Conservation (phyloP, 495 filamentous ascomycete genomes). For the Penicillium steckii region DNA sequence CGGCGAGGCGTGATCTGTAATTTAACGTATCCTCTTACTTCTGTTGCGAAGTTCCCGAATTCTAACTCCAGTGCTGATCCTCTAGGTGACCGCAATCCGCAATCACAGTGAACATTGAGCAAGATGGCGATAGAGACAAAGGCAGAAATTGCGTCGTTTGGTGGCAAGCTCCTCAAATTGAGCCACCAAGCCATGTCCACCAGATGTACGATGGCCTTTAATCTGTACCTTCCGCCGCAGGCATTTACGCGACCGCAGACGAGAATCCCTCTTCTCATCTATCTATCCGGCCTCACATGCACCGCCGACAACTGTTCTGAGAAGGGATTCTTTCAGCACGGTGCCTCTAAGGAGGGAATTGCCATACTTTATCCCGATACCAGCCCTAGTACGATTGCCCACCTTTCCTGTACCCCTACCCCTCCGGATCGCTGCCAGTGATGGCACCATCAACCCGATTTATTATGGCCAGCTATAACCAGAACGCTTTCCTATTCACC, state of each 20-base stretch:
- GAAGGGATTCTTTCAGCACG: conserved; percentile 89
- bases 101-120: too few relatives aligned
- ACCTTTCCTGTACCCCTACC: too few relatives aligned
- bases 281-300: conserved; percentile 92
- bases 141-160: conserved; percentile 87
- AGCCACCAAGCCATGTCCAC: conserved; percentile 72
- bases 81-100: too few relatives aligned
- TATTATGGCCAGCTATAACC: too few relatives aligned
- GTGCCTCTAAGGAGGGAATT: conserved; percentile 72
- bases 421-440: too few relatives aligned
- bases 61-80: too few relatives aligned
- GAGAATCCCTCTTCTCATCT: conserved; percentile 88
- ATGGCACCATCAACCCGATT: too few relatives aligned
- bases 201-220: conserved; percentile 65
- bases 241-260: conserved; percentile 43
- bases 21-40: too few relatives aligned
- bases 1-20: too few relatives aligned
- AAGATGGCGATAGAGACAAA: too few relatives aligned
- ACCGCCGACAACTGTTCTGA: conserved; percentile 96
- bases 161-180: conserved; percentile 92
- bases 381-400: conserved; percentile 69
- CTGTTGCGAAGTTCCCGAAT: too few relatives aligned
- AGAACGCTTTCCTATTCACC: too few relatives aligned
- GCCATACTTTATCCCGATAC: conserved; percentile 94
- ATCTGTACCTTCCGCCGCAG: conserved; percentile 65